Evolutionary conservation across 371 early-diverging fungal species (phyloP).

Genomic region (Dinochytrium kinnereticum): DNA sequence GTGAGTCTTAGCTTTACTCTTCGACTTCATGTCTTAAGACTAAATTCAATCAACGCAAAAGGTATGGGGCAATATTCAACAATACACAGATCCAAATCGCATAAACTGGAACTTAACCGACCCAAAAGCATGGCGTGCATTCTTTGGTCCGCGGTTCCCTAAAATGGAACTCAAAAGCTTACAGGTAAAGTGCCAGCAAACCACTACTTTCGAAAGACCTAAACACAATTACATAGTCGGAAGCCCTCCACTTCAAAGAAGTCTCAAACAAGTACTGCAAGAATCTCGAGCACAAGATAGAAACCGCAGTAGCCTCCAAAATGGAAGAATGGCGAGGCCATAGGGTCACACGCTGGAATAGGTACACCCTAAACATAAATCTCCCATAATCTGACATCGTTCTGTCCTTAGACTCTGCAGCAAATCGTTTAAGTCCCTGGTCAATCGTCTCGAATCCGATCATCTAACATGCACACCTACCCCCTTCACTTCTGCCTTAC

Average conservation of each 20-base stretch:
- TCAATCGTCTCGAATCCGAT: slow-evolving; percentile 30
- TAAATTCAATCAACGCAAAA: slow-evolving; percentile 16
- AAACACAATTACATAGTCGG: slow-evolving; percentile 30
- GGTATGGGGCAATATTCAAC: slow-evolving; percentile 60
- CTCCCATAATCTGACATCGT: background rate
- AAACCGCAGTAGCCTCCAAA: slow-evolving; percentile 40
- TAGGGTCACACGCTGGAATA: slow-evolving; percentile 57
- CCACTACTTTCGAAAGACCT: background rate
- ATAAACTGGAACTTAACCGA: slow-evolving; percentile 44
- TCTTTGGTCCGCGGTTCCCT: slow-evolving; percentile 42
- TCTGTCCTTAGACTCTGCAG: slow-evolving; percentile 19
- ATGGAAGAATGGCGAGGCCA: slow-evolving; percentile 55
- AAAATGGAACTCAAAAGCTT: slow-evolving; percentile 37
- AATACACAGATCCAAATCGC: slow-evolving; percentile 37
- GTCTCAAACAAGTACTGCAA: slow-evolving; percentile 23
- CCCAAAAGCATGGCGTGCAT: slow-evolving; percentile 43
- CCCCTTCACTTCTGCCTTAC: slow-evolving; percentile 33
- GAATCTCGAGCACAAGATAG: slow-evolving; percentile 45
- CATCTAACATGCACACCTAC: slow-evolving; percentile 12
- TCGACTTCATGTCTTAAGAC: background rate
- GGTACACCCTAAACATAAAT: slow-evolving; percentile 30
- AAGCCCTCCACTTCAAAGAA: slow-evolving; percentile 37
- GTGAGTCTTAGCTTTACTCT: slow-evolving; percentile 29
- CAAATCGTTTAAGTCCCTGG: slow-evolving; percentile 32
- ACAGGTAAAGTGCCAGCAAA: slow-evolving; percentile 44